Percentiles rank a stretch among this genome's conserved stretches.
phyloP scores from a whole-genome alignment of 2,329 filamentous ascomycete genomes.

The Monascus ruber region DNA sequence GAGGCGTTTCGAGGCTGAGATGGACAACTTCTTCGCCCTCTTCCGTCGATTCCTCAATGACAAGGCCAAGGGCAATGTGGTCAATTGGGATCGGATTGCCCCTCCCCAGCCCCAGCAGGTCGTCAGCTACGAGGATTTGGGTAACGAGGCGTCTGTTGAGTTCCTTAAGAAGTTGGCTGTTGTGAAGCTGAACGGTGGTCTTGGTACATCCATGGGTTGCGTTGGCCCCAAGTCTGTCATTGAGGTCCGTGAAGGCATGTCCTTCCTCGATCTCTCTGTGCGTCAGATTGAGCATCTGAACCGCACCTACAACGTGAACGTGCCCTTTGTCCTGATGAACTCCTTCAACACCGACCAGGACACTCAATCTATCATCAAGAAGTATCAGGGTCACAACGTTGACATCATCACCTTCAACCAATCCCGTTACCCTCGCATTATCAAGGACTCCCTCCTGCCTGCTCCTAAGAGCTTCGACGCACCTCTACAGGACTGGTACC shows the following conservation, averaged over 20 bases:
- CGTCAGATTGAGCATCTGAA: constrained; percentile 99
- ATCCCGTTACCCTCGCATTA: constrained; percentile 92
- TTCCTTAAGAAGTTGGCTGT: constrained; percentile 97
- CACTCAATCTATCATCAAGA: constrained; percentile 99
- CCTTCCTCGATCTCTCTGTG: constrained; percentile 96
- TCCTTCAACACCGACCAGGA: constrained; percentile 99
- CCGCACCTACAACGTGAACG: constrained; percentile 93
- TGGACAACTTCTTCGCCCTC: constrained; percentile 99
- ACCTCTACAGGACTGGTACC: constrained; percentile 93
- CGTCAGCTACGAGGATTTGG: constrained; percentile 82
- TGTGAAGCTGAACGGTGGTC: constrained; percentile 97
- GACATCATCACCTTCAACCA: constrained; percentile 99
- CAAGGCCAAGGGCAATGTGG: constrained; percentile 92
- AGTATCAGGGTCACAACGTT: constrained; percentile 99
- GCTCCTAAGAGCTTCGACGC: constrained; percentile 84
- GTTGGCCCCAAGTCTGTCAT: constrained; percentile 99
- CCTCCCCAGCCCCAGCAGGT: constrained; percentile 90
- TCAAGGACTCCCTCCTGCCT: constrained; percentile 95
- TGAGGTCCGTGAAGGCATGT: constrained; percentile 99
- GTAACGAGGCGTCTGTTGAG: constrained; percentile 79
- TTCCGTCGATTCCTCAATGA: constrained; percentile 98
- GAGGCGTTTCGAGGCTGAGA: constrained; percentile 92
- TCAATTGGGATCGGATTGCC: constrained; percentile 95
- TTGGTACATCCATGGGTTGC: constrained; percentile 98
- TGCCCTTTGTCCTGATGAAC: constrained; percentile 99